These are phyloP conservation scores for Aspergillus fructus DNA, from an alignment of 2,329 filamentous ascomycete genomes.

Conservation along the genomic window DNA sequence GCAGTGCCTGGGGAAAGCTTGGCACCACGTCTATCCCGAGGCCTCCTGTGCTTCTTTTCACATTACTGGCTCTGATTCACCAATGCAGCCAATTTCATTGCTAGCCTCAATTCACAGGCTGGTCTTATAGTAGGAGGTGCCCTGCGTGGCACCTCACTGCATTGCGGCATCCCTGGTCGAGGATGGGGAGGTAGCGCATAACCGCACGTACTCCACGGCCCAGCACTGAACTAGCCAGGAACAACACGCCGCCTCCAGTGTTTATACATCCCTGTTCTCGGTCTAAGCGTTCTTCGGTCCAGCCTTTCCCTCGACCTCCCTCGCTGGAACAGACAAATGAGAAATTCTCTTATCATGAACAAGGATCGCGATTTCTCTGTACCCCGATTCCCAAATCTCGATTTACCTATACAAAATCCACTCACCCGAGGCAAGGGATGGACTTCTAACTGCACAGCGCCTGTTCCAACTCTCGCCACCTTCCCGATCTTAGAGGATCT, in stretches of 20 bases:
- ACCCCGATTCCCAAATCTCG: not conserved
- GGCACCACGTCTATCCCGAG: not conserved
- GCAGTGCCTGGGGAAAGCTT: constrained; percentile 9
- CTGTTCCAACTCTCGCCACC: constrained; percentile 71
- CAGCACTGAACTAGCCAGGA: not conserved
- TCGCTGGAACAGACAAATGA: not conserved
- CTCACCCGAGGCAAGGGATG: constrained; percentile 15
- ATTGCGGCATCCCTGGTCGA: not conserved
- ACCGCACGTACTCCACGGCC: not conserved
- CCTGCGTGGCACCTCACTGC: not conserved
- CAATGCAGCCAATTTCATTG: not conserved
- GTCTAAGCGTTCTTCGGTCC: not conserved
- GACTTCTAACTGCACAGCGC: constrained; percentile 35
- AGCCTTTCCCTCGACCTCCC: not conserved
- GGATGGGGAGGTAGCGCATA: not conserved
- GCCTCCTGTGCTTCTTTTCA: not conserved
- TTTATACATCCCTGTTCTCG: not conserved
- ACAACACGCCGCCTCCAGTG: not conserved
- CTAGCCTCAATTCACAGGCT: not conserved
- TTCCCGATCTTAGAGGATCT: constrained; percentile 71
- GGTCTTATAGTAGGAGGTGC: not conserved
- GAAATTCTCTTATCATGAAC: not conserved
- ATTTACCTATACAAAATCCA: constrained; percentile 1
- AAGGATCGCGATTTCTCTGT: constrained; percentile 5
- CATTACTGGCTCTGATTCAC: not conserved